Evolutionary conservation across 2,329 filamentous ascomycete species (phyloP).

Genomic region (Alternaria solani): DNA sequence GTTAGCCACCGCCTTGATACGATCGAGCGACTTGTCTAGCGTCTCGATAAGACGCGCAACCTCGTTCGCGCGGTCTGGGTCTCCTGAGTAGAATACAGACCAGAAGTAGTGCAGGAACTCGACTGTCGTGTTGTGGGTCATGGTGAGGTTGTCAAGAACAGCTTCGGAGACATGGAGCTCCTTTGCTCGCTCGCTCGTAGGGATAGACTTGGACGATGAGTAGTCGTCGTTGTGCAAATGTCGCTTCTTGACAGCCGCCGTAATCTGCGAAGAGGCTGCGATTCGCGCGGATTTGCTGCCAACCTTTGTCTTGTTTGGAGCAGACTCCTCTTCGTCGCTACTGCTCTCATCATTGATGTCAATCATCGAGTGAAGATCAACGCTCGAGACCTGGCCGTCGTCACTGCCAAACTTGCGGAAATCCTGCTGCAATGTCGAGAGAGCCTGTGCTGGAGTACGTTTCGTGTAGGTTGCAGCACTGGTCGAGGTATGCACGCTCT

Average conservation of each 20-base stretch:
- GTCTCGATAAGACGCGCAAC: conserved; percentile 84
- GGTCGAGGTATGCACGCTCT: conserved; percentile 54
- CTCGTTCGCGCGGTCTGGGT: conserved; percentile 80
- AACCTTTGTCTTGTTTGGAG: conserved; percentile 65
- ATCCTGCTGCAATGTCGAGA: conserved; percentile 70
- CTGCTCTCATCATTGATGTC: conserved; percentile 72
- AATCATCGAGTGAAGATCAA: conserved; percentile 69
- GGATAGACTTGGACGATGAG: conserved; percentile 30
- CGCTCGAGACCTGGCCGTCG: conserved; percentile 45
- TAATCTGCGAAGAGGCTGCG: conserved; percentile 70
- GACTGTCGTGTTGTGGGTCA: conserved; percentile 89
- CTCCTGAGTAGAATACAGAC: conserved; percentile 88
- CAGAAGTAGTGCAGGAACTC: conserved; percentile 99
- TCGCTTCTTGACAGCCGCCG: conserved; percentile 70
- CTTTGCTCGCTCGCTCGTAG: conserved; percentile 41
- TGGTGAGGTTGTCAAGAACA: conserved; percentile 68
- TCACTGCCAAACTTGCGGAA: conserved; percentile 58
- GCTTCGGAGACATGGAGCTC: conserved; percentile 49
- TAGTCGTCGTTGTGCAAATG: conserved; percentile 63
- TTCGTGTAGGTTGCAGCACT: conserved; percentile 68
- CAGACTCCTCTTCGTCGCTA: conserved; percentile 66
- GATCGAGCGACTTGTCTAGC: conserved; percentile 75
- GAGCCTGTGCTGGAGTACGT: conserved; percentile 73
- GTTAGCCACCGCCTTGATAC: conserved; percentile 80
- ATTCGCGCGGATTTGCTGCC: conserved; percentile 73